Conservation (phyloP, 768 basidiomycete genomes). For the Mycena galericulata region DNA sequence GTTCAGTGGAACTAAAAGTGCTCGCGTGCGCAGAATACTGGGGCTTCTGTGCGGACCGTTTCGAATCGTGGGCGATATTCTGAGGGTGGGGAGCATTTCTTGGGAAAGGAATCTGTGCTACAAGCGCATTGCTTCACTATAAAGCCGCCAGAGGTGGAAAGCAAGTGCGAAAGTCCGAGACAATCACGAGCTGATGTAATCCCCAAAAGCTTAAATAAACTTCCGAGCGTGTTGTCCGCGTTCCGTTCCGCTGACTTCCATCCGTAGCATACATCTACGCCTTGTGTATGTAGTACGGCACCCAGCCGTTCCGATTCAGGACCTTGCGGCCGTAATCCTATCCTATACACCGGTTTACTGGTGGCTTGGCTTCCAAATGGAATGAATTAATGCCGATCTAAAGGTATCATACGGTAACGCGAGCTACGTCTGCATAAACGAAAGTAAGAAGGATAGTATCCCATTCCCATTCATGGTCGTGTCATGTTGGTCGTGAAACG, state of each 20-base stretch:
- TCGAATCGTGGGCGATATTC: constrained; percentile 8
- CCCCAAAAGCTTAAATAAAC: background rate
- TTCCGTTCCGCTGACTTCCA: background rate
- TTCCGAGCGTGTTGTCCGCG: background rate
- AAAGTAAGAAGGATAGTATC: background rate
- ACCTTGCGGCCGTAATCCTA: too few relatives aligned
- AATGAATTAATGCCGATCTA: background rate
- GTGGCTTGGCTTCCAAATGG: background rate
- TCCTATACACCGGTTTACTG: too few relatives aligned
- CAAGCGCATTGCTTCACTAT: constrained; percentile 17
- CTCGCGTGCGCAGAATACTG: constrained; percentile 24
- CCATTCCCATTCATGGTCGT: background rate
- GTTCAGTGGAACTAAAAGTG: background rate
- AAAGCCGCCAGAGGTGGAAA: background rate
- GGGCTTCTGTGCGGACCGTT: background rate
- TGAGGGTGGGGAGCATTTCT: constrained; percentile 14
- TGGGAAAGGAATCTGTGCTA: background rate
- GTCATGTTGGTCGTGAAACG: background rate
- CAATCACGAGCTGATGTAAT: too few relatives aligned
- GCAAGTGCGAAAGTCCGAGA: constrained; percentile 25
- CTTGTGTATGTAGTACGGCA: too few relatives aligned
- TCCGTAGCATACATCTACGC: too few relatives aligned
- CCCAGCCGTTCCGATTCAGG: too few relatives aligned
- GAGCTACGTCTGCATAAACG: background rate
- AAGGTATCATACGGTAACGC: background rate